These are phyloP conservation scores for Trichoderma harzianum DNA, from an alignment of 2,329 filamentous ascomycete genomes.

Conservation along the genomic window DNA sequence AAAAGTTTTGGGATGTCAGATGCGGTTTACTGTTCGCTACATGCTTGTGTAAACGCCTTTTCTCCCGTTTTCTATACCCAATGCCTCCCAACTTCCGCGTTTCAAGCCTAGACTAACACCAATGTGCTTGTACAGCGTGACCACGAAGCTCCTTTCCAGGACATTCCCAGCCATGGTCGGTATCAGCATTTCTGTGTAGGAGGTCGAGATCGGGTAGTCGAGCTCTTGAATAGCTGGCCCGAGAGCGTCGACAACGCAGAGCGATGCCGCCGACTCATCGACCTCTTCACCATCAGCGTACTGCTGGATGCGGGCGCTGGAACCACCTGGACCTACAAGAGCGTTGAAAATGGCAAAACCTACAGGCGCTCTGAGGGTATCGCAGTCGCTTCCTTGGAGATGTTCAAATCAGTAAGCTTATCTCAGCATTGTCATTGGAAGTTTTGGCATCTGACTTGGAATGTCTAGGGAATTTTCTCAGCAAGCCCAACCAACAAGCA, in stretches of 20 bases:
- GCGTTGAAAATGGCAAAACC: conserved; percentile 76
- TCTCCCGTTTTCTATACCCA: no score
- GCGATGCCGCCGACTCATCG: conserved; percentile 70
- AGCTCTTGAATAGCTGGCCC: conserved; percentile 68
- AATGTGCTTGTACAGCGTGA: conserved; percentile 41
- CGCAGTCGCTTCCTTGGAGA: conserved; percentile 72
- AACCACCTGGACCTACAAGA: conserved; percentile 88
- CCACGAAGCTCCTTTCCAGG: conserved; percentile 52
- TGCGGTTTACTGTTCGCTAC: no score
- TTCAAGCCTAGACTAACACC: not conserved
- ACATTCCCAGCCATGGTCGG: conserved; percentile 80
- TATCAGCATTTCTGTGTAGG: conserved; percentile 86
- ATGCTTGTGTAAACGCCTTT: not conserved
- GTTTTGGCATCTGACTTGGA: not conserved
- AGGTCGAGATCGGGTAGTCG: conserved; percentile 67
- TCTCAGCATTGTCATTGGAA: not conserved
- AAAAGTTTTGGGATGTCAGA: not conserved
- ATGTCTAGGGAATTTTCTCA: conserved; percentile 71
- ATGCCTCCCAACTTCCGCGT: not conserved
- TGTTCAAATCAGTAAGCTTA: conserved; percentile 74
- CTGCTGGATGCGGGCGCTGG: conserved; percentile 86
- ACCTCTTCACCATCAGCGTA: conserved; percentile 76
- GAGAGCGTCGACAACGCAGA: conserved; percentile 67
- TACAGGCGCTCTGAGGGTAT: conserved; percentile 87
- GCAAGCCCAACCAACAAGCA: conserved; percentile 75